Evolutionary conservation across 805 yeast species (phyloP).

Genomic region (Saturnispora serradocipensis): DNA sequence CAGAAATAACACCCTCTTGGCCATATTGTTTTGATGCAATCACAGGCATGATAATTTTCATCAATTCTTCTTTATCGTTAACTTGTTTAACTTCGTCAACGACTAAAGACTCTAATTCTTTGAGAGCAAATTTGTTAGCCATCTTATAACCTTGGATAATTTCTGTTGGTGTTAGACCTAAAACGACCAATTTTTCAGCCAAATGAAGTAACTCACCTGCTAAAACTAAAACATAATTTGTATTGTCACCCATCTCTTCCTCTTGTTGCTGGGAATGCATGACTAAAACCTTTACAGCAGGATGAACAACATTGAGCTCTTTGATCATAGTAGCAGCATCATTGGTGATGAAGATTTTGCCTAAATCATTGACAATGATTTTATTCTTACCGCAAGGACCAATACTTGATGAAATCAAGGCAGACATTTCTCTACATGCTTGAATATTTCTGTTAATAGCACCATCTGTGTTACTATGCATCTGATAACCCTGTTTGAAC

Average conservation of each 20-base stretch:
- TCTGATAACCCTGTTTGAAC: slow-evolving; percentile 91
- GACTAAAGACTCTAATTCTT: slow-evolving; percentile 56
- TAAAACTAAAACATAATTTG: slow-evolving; percentile 81
- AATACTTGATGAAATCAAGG: slow-evolving; percentile 86
- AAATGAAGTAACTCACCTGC: slow-evolving; percentile 88
- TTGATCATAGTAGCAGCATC: slow-evolving; percentile 97
- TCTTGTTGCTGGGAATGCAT: slow-evolving; percentile 98
- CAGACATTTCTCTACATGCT: slow-evolving; percentile 88
- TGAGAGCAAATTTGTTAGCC: slow-evolving; percentile 70
- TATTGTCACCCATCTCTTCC: slow-evolving; percentile 93
- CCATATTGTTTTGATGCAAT: slow-evolving; percentile 93
- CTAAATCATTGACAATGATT: slow-evolving; percentile 82
- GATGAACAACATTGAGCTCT: slow-evolving; percentile 91
- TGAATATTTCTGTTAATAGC: slow-evolving; percentile 87
- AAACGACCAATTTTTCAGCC: slow-evolving; percentile 73
- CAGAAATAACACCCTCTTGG: slow-evolving; percentile 65
- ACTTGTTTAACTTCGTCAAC: slow-evolving; percentile 56
- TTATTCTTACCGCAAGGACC: slow-evolving; percentile 98
- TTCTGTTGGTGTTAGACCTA: slow-evolving; percentile 88
- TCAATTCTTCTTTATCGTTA: slow-evolving; percentile 43
- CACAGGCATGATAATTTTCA: slow-evolving; percentile 75
- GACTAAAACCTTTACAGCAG: slow-evolving; percentile 90
- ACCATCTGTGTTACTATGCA: slow-evolving; percentile 84
- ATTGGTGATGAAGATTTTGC: slow-evolving; percentile 81
- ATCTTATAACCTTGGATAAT: slow-evolving; percentile 85